Evolutionary conservation across 78 protist species (phyloP), one percentile per base, ranked within the genome.

Genomic region (Creolimax fragrantissima): DNA sequence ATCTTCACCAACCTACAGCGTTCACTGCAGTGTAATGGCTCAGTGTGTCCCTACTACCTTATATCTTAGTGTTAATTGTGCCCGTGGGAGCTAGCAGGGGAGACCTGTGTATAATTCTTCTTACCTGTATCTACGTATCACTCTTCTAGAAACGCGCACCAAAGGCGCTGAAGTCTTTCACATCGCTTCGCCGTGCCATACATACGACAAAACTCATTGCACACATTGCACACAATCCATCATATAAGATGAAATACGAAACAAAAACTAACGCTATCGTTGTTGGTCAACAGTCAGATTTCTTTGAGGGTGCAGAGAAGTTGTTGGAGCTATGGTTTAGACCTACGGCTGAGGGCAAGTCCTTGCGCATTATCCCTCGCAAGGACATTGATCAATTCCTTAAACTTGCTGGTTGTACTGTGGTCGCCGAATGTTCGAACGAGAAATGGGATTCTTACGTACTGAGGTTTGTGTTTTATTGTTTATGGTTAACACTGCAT

Each of bases 291-390:
- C 44, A 24, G 7, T 35, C 7, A 35, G 95, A 92, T 43, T 95
- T 95, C n/a, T 97, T 97, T 86, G 99, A 97, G 85, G 99, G 99
- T 2, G 95, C 97, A 36, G 99, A 97, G 92, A 97, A 97, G 95
- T 95, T 94, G 47, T 85, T 97, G 37, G 97, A 96, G 43, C 92
- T 96, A 7, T 67, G 92, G 89, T 97, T 97, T 89, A 24, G 11
- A n/a, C 44, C 88, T 24, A 3, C 44, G 35, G 2, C 2, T 3
- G 47, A 3, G 11, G 81, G 4, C 2, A 35, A 42, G 36, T 44
- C 81, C 17, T 67, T 95, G 24, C 84, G 96, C 7, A 11, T 89
- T 3, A 17, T 94, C 74, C 36, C 86, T 43, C 92, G 93, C n/a
- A 94, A 88, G 35, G 90, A 45, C 41, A 96, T 97, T 97, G 92